Evolutionary conservation across 306 rosid species (phyloP).

Genomic region (Vigna angularis): DNA sequence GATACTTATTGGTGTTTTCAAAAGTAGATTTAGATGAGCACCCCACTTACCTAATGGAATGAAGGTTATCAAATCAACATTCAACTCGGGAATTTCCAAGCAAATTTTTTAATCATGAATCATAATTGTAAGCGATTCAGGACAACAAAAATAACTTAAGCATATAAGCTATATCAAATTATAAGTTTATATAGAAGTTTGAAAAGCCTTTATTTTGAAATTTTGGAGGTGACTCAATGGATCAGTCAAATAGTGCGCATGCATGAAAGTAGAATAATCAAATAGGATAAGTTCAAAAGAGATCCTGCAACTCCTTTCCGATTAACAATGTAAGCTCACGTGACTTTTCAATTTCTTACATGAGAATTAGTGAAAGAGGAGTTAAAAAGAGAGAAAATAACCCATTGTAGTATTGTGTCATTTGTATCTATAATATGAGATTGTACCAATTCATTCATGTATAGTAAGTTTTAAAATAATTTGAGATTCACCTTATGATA

Average conservation of each 20-base stretch:
- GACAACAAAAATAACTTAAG: background rate
- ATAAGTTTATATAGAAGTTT: background rate
- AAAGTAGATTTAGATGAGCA: slow-evolving; percentile 29
- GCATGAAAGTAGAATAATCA: background rate
- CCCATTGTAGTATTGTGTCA: background rate
- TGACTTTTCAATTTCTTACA: background rate
- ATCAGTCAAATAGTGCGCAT: no score
- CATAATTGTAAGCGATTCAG: background rate
- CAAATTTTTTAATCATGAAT: background rate
- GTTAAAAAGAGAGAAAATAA: background rate
- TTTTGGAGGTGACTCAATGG: background rate
- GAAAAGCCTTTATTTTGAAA: background rate
- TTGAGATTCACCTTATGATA: background rate
- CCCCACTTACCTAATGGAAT: slow-evolving; percentile 28
- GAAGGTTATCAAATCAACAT: background rate
- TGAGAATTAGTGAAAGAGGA: background rate
- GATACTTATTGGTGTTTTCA: slow-evolving; percentile 4
- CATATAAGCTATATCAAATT: no score
- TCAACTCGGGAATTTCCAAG: background rate
- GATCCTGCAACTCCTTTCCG: background rate
- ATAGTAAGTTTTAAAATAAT: background rate
- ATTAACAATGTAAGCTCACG: background rate
- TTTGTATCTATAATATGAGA: background rate
- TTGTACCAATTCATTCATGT: background rate
- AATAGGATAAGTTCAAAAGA: background rate